A percentile compares a stretch with the other conserved stretches of the same genome.
Conservation (phyloP, 2,329 filamentous ascomycete genomes). For the Trichoderma endophyticum region DNA sequence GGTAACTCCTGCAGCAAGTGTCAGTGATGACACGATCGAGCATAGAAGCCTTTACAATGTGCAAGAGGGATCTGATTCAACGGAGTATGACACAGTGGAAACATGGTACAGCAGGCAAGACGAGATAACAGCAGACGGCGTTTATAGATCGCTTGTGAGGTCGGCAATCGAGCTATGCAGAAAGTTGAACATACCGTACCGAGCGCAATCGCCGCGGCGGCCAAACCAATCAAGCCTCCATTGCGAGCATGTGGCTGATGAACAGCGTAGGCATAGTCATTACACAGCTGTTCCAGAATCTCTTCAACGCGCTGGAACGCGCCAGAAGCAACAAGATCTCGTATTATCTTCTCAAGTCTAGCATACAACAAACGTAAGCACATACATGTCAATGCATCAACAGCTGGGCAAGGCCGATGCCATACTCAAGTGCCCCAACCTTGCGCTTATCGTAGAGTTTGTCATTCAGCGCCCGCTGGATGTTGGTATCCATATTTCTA, state of each 20-base stretch:
- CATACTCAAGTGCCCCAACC: constrained; percentile 91
- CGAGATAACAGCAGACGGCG: neutral
- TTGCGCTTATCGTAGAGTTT: constrained; percentile 99
- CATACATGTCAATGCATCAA: neutral
- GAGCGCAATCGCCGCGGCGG: constrained; percentile 91
- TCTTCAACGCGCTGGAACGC: constrained; percentile 79
- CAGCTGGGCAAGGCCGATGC: constrained; percentile 22
- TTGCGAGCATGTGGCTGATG: constrained; percentile 96
- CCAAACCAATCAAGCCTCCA: constrained; percentile 90
- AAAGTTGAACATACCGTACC: constrained; percentile 66
- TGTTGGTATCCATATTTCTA: constrained; percentile 72
- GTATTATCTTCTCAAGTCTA: constrained; percentile 86
- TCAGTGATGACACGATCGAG: constrained; percentile 32
- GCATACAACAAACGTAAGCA: constrained; percentile 20
- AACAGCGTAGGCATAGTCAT: constrained; percentile 96
- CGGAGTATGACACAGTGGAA: neutral
- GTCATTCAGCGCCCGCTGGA: constrained; percentile 90
- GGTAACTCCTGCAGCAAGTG: constrained; percentile 83
- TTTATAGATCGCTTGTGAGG: neutral
- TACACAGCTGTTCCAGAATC: constrained; percentile 93
- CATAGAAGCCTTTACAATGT: neutral
- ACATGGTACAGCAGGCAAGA: neutral
- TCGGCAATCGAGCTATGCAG: neutral
- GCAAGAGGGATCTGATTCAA: neutral
- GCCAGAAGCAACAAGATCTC: constrained; percentile 72